Evolutionary conservation across 1,284 basidiomycete species (phyloP).

Genomic region (Heterobasidion parviporum): DNA sequence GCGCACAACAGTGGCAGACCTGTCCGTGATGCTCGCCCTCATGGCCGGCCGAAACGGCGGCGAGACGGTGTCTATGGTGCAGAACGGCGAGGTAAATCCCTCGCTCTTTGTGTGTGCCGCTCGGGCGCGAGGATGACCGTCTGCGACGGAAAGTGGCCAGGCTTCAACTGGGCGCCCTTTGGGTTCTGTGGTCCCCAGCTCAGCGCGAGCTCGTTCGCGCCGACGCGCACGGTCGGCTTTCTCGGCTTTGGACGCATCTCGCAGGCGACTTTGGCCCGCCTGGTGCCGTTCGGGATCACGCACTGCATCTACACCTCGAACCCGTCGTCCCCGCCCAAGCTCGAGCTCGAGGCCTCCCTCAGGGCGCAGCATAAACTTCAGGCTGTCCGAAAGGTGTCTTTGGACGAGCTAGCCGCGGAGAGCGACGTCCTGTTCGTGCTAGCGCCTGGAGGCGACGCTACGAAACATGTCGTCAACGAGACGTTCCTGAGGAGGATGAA

Average conservation of each 20-base stretch:
- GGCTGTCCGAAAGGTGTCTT: slow-evolving; percentile 51
- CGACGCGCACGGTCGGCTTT: slow-evolving; percentile 74
- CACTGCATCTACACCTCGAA: slow-evolving; percentile 59
- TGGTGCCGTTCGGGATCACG: slow-evolving; percentile 72
- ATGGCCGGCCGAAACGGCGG: slow-evolving; percentile 83
- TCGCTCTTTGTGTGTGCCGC: background rate
- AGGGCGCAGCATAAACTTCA: slow-evolving; percentile 35
- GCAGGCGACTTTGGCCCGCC: slow-evolving; percentile 68
- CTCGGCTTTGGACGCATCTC: slow-evolving; percentile 92
- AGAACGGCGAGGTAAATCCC: slow-evolving; percentile 50
- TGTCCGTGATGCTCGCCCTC: slow-evolving; percentile 80
- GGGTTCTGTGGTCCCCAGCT: slow-evolving; percentile 74
- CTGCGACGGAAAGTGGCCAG: slow-evolving; percentile 34
- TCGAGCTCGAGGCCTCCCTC: slow-evolving; percentile 44
- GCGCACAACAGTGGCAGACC: slow-evolving; percentile 64
- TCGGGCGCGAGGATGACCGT: slow-evolving; percentile 10
- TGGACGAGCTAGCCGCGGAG: slow-evolving; percentile 60
- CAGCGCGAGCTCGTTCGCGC: slow-evolving; percentile 43
- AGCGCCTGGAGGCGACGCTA: slow-evolving; percentile 69
- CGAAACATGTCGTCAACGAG: slow-evolving; percentile 68
- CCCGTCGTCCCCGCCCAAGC: slow-evolving; percentile 30
- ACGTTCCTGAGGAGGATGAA: slow-evolving; percentile 81
- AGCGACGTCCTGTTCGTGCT: slow-evolving; percentile 82
- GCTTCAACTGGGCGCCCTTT: slow-evolving; percentile 76
- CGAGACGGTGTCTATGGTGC: slow-evolving; percentile 56